Evolutionary conservation across 495 filamentous ascomycete genomes (phyloP).

Genomic region (Aspergillus affinis): DNA sequence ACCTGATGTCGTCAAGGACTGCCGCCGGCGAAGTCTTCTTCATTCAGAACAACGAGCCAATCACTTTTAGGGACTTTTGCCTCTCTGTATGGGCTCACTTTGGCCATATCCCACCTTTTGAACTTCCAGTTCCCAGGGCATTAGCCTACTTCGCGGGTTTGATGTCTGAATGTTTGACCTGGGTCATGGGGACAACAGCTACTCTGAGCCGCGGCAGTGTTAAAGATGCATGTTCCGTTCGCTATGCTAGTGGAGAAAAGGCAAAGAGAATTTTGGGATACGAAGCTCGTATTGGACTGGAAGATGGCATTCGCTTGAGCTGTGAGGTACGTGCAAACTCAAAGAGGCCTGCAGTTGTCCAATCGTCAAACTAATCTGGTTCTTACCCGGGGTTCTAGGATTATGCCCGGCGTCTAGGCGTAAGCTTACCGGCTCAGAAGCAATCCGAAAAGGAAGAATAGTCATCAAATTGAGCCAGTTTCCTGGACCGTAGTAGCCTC

Average conservation of each 20-base stretch:
- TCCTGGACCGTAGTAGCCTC: background rate
- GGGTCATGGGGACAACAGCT: conserved; percentile 47
- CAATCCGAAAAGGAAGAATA: conserved; percentile 4
- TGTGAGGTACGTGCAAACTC: conserved; percentile 41
- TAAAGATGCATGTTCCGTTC: conserved; percentile 50
- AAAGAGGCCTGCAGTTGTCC: background rate
- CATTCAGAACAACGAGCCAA: conserved; percentile 63
- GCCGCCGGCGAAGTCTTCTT: conserved; percentile 63
- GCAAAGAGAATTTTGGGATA: conserved; percentile 58
- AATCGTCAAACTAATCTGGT: conserved; percentile 3
- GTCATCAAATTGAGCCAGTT: background rate
- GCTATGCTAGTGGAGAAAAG: conserved; percentile 59
- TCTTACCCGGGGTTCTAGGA: conserved; percentile 26
- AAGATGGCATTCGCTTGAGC: conserved; percentile 53
- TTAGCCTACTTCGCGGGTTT: conserved; percentile 51
- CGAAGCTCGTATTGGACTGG: conserved; percentile 53
- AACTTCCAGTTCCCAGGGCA: conserved; percentile 50
- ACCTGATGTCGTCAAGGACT: conserved; percentile 52
- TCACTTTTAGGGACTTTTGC: conserved; percentile 61
- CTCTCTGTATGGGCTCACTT: conserved; percentile 60
- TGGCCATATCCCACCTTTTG: conserved; percentile 52
- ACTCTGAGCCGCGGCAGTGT: conserved; percentile 58
- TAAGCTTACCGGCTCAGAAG: conserved; percentile 21
- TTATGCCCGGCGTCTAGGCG: conserved; percentile 38
- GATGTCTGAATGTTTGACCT: conserved; percentile 51